These are phyloP conservation scores for Fusarium papillatum DNA, from an alignment of 2,329 filamentous ascomycete species.

Conservation along the genomic window DNA sequence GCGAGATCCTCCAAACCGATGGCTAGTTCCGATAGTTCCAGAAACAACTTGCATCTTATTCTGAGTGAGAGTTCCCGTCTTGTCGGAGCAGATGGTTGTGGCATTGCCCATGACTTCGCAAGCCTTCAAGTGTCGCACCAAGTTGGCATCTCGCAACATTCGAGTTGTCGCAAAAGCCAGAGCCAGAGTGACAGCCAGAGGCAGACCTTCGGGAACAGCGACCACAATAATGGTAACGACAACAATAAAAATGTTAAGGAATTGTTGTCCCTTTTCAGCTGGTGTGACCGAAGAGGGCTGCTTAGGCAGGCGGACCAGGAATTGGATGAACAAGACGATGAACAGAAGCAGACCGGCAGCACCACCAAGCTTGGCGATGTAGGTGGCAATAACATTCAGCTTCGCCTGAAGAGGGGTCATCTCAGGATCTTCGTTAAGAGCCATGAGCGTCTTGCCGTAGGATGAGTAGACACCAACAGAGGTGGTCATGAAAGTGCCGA, in stretches of 20 bases:
- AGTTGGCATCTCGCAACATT: conserved; percentile 83
- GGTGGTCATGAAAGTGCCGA: conserved; percentile 81
- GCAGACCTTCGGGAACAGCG: conserved; percentile 83
- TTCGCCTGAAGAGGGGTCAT: conserved; percentile 84
- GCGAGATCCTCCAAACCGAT: conserved; percentile 64
- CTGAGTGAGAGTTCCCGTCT: conserved; percentile 76
- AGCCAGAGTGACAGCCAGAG: conserved; percentile 82
- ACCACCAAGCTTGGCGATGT: conserved; percentile 84
- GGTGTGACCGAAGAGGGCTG: conserved; percentile 63
- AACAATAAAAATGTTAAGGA: conserved; percentile 82
- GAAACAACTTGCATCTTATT: conserved; percentile 79
- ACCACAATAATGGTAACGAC: conserved; percentile 86
- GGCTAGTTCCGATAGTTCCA: conserved; percentile 68
- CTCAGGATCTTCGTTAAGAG: conserved; percentile 79
- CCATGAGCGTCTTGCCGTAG: conserved; percentile 82
- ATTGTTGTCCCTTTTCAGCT: conserved; percentile 83
- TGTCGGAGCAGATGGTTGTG: conserved; percentile 78
- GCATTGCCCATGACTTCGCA: conserved; percentile 89
- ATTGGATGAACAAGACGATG: conserved; percentile 88
- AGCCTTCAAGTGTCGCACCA: conserved; percentile 82
- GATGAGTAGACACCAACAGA: conserved; percentile 81
- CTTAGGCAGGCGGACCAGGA: conserved; percentile 76
- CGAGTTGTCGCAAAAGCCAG: conserved; percentile 83
- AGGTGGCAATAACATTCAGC: conserved; percentile 80
- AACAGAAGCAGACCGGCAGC: conserved; percentile 85